These are phyloP conservation scores for Rutstroemia sp. DNA, from an alignment of 2,329 filamentous ascomycete genomes.

Conservation along the genomic window DNA sequence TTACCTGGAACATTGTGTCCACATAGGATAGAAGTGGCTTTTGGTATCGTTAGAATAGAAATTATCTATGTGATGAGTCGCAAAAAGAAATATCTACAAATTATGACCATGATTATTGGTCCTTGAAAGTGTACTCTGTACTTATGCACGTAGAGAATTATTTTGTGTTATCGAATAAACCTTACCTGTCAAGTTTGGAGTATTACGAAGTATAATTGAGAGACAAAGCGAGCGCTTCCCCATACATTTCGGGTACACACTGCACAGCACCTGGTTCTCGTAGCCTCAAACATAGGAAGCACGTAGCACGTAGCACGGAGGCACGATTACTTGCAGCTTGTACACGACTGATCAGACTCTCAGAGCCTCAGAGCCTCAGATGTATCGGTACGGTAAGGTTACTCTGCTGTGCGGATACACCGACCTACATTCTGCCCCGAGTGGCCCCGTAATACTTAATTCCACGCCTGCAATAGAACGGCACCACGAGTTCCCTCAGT, in stretches of 20 bases:
- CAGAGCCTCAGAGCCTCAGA: too few relatives aligned
- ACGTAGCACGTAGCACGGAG: neutral
- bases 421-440: too few relatives aligned
- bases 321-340: too few relatives aligned
- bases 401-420: too few relatives aligned
- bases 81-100: neutral
- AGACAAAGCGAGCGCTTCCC: neutral
- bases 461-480: too few relatives aligned
- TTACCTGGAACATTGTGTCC: slow-evolving; percentile 30
- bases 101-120: neutral
- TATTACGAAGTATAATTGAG: neutral
- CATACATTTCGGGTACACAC: neutral
- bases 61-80: slow-evolving; percentile 4
- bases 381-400: too few relatives aligned
- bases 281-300: neutral
- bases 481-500: too few relatives aligned
- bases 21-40: slow-evolving; percentile 12
- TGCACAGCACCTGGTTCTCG: too few relatives aligned
- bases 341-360: too few relatives aligned
- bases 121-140: too few relatives aligned
- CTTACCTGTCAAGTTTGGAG: neutral
- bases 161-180: neutral
- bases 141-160: neutral
- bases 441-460: too few relatives aligned
- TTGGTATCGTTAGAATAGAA: slow-evolving; percentile 7